These are phyloP conservation scores for Magnusiomyces ingens DNA, from an alignment of 1,139 yeast species.

Conservation along the genomic window DNA sequence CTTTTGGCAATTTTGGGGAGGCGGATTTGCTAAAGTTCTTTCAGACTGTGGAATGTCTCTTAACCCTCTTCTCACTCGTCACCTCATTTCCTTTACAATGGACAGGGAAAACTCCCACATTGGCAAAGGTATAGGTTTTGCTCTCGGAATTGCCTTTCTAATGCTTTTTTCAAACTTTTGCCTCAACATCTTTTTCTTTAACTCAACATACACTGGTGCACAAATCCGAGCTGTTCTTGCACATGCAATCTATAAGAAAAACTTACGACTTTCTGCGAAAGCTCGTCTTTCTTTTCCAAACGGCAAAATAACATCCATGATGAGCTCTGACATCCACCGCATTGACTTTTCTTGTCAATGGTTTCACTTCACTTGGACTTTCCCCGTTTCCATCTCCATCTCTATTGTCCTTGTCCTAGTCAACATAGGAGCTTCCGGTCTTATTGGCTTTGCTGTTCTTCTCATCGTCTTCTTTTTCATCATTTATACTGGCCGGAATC, in stretches of 20 bases:
- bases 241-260: conserved; percentile 58
- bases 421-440: conserved; percentile 65
- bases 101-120: conserved; percentile 24
- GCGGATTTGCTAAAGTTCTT: conserved; percentile 39
- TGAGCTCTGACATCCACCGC: conserved; percentile 74
- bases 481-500: background rate
- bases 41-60: conserved; percentile 48
- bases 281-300: conserved; percentile 55
- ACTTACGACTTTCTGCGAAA: conserved; percentile 52
- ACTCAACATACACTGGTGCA: conserved; percentile 60
- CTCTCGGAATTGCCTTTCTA: conserved; percentile 46
- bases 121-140: conserved; percentile 54
- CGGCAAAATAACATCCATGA: conserved; percentile 63
- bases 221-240: conserved; percentile 60
- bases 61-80: conserved; percentile 44
- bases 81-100: conserved; percentile 39
- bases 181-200: conserved; percentile 56
- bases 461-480: conserved; percentile 31
- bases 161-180: conserved; percentile 43
- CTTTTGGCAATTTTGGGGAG: conserved; percentile 42
- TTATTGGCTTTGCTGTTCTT: conserved; percentile 53
- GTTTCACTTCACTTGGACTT: conserved; percentile 55
- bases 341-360: conserved; percentile 69
- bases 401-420: conserved; percentile 56
- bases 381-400: conserved; percentile 50